These are phyloP conservation scores for Plasmopara muralis DNA, from an alignment of 352 stramenopile genomes.

Conservation along the genomic window DNA sequence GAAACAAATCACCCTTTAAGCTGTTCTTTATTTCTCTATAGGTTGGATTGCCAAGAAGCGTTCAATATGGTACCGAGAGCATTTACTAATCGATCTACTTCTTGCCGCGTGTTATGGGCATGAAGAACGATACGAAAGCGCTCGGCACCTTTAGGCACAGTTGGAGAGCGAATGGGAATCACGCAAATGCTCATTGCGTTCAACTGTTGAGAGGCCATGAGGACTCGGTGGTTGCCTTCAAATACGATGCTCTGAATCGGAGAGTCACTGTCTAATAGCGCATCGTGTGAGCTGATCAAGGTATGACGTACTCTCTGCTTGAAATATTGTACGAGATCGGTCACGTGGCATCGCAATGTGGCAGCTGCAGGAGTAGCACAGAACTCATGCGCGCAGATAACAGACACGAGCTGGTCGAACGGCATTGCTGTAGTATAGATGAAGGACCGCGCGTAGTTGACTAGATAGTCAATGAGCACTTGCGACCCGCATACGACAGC, in stretches of 20 bases:
- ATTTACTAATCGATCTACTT: constrained; percentile 75
- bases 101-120: constrained; percentile 85
- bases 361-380: constrained; percentile 47
- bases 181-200: constrained; percentile 78
- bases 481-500: constrained; percentile 89
- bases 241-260: constrained; percentile 95
- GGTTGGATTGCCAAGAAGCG: constrained; percentile 19
- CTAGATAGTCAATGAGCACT: constrained; percentile 89
- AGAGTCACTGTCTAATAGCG: constrained; percentile 61
- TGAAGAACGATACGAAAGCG: constrained; percentile 95
- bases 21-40: constrained; percentile 15
- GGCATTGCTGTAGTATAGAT: constrained; percentile 96
- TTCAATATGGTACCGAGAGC: constrained; percentile 48
- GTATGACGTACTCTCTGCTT: constrained; percentile 36
- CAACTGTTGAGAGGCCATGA: constrained; percentile 69
- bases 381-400: constrained; percentile 86
- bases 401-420: constrained; percentile 86
- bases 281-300: constrained; percentile 32
- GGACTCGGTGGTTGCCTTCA: constrained; percentile 84
- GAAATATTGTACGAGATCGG: constrained; percentile 78
- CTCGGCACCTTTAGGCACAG: constrained; percentile 91
- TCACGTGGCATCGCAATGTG: constrained; percentile 32
- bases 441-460: constrained; percentile 97
- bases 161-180: constrained; percentile 93
- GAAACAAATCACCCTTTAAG: too few species aligned